Evolutionary conservation across 2,329 filamentous ascomycete genomes (phyloP).

Genomic region (Pseudogymnoascus sp.): DNA sequence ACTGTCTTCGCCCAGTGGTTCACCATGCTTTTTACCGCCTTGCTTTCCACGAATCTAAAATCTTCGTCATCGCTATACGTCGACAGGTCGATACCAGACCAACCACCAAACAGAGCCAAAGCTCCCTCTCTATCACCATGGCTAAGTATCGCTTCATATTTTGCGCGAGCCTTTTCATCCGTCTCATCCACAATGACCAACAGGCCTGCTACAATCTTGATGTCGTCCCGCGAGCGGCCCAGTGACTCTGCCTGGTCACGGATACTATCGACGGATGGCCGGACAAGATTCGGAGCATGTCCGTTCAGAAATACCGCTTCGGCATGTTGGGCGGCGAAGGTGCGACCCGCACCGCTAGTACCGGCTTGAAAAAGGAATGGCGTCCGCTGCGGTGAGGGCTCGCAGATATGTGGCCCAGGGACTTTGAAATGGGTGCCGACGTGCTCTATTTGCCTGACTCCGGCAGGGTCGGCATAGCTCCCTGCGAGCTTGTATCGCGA

Average conservation of each 20-base stretch:
- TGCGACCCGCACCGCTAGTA: conserved; percentile 55
- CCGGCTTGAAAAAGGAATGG: conserved; percentile 63
- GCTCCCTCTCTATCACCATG: conserved; percentile 61
- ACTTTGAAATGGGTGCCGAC: conserved; percentile 53
- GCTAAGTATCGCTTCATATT: conserved; percentile 52
- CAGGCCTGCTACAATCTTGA: conserved; percentile 65
- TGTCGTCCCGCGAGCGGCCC: conserved; percentile 49
- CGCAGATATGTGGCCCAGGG: conserved; percentile 54
- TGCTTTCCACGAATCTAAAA: conserved; percentile 39
- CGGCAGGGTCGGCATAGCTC: conserved; percentile 44
- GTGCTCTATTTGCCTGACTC: conserved; percentile 58
- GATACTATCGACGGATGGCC: conserved; percentile 55
- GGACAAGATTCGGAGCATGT: conserved; percentile 52
- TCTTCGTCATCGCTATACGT: conserved; percentile 54
- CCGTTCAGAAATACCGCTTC: conserved; percentile 63
- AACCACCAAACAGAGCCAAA: conserved; percentile 60
- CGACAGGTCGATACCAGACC: conserved; percentile 14
- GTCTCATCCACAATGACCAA: conserved; percentile 59
- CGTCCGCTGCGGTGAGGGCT: conserved; percentile 59
- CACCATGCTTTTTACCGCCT: conserved; percentile 33
- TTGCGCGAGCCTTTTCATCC: conserved; percentile 57
- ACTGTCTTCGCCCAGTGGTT: conserved; percentile 44
- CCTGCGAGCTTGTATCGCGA: conserved; percentile 47
- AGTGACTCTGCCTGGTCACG: conserved; percentile 44
- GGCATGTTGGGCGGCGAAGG: conserved; percentile 60